Percentiles rank a stretch among this genome's conserved stretches.
phyloP scores from a whole-genome alignment of 495 filamentous ascomycete species.

The Aspergillus steynii region DNA sequence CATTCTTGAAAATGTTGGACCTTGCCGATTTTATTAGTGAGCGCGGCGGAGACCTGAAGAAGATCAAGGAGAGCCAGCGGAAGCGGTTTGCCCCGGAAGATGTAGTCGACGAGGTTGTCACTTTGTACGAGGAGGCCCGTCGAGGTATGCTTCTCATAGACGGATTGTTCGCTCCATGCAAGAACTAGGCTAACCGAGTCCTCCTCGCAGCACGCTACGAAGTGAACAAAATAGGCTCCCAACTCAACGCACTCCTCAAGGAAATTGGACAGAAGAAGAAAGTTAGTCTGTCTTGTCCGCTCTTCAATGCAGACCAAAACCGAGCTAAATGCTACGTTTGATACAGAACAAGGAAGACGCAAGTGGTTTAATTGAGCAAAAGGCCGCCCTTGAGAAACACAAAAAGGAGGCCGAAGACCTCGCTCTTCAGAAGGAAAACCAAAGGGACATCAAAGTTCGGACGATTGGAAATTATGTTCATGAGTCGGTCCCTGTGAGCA shows the following conservation, averaged over 20 bases:
- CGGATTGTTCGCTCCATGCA: neutral
- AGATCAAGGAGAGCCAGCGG: constrained; percentile 86
- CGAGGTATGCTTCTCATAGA: constrained; percentile 53
- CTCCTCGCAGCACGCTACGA: constrained; percentile 68
- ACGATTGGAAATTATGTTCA: constrained; percentile 93
- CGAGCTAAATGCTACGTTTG: neutral
- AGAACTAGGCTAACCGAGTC: constrained; percentile 7
- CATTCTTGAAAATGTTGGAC: constrained; percentile 63
- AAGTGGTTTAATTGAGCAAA: constrained; percentile 69
- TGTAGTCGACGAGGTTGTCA: constrained; percentile 86
- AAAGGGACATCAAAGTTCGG: constrained; percentile 74
- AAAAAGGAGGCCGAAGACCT: constrained; percentile 75
- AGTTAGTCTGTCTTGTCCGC: constrained; percentile 38
- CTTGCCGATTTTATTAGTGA: constrained; percentile 79
- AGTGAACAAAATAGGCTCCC: constrained; percentile 72
- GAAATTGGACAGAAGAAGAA: constrained; percentile 92
- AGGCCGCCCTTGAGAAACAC: constrained; percentile 70
- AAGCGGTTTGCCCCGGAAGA: constrained; percentile 76
- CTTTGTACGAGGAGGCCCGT: constrained; percentile 82
- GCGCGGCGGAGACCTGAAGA: constrained; percentile 83
- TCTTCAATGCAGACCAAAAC: neutral
- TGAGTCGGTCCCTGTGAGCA: constrained; percentile 83
- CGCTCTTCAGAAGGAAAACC: constrained; percentile 70
- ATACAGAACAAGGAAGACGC: constrained; percentile 80
- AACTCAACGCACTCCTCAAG: constrained; percentile 86